Base-by-base conservation (phyloP, 2,329 filamentous ascomycete species). In the Lasiodiplodia gonubiensis region DNA sequence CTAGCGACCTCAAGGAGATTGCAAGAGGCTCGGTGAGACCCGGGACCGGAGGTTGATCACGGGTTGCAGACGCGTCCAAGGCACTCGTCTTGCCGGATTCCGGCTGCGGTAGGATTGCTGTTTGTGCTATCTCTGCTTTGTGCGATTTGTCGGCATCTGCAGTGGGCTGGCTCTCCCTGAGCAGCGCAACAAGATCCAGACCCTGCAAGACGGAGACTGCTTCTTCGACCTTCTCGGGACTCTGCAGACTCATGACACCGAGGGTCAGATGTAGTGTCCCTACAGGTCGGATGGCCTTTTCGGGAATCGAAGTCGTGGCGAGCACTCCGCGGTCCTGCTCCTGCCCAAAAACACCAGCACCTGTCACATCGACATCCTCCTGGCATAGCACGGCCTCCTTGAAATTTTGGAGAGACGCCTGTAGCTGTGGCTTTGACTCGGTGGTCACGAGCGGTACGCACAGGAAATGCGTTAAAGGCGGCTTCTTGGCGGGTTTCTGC, bases 261-360 rank as follows among this genome's bases (percentile, higher is more conserved):
- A 97, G 83, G 0, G 94, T 97, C 2, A 97, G 82, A 78, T 98
- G 94, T 57, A 97, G 79, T 1, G 93, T 93, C 0, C 92, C 92
- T 0, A 92, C 79, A 0, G 93, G 93, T 33, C 93, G 84, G 61
- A 97, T 81, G 1, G 93, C 92, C 66, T 85, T 85, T 37, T 82
- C 76, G 0, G 91, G 90, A 11, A 94, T 80, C 37, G 37, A 39
- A 14, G 37, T 39, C 12, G 37, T 18, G 6, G 82, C 81, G 33
- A 39, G 68, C 78, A 70, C 80, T 77, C 67, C 79, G 73, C 49
- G 63, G n/a, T n/a, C n/a, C n/a, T n/a, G n/a, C 79, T 72, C 67
- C 52, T 59, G 55, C 76, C 39, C n/a, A 37, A 12, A n/a, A 14
- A 23, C 18, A 37, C 30, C 30, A 33, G 7, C 8, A 33, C 30